A percentile compares a stretch with the other conserved stretches of the same genome.
Conservation (phyloP, 2,329 filamentous ascomycete genomes). For the Coniochaeta prunicola region DNA sequence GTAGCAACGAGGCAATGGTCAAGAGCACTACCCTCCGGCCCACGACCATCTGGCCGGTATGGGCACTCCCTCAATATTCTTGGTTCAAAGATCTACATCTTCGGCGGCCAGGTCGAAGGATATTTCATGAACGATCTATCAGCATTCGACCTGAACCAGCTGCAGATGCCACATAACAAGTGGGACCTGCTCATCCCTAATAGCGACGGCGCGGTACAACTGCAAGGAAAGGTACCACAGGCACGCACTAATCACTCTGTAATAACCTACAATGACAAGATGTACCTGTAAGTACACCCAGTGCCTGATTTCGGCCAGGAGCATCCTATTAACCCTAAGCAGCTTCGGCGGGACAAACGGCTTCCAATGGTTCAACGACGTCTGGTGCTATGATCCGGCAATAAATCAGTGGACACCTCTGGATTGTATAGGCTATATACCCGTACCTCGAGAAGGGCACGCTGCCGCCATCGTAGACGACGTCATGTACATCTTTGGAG, state of each 20-base stretch:
- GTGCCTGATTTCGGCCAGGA: not conserved
- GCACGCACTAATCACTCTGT: constrained; percentile 92
- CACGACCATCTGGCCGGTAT: constrained; percentile 82
- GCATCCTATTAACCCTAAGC: constrained; percentile 10
- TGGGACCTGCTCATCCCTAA: constrained; percentile 91
- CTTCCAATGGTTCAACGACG: constrained; percentile 96
- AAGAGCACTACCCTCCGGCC: constrained; percentile 78
- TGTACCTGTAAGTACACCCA: constrained; percentile 72
- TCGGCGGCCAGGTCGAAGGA: constrained; percentile 94
- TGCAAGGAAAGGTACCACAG: constrained; percentile 65
- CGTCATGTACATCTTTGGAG: constrained; percentile 99
- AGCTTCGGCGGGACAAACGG: constrained; percentile 98
- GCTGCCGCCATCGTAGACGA: constrained; percentile 90
- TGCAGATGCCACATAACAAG: constrained; percentile 83
- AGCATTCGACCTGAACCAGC: constrained; percentile 89
- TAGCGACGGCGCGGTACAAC: constrained; percentile 53
- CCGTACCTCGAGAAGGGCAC: constrained; percentile 86
- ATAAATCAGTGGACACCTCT: constrained; percentile 79
- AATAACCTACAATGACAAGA: constrained; percentile 84
- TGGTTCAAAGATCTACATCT: constrained; percentile 94
- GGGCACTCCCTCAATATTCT: constrained; percentile 95
- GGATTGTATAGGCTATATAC: constrained; percentile 97
- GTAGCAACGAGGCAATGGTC: constrained; percentile 97
- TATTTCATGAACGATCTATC: constrained; percentile 97
- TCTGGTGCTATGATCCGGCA: constrained; percentile 89